These are phyloP conservation scores for Leptographium wingfieldii DNA, from an alignment of 2,329 filamentous ascomycete species.

Conservation along the genomic window DNA sequence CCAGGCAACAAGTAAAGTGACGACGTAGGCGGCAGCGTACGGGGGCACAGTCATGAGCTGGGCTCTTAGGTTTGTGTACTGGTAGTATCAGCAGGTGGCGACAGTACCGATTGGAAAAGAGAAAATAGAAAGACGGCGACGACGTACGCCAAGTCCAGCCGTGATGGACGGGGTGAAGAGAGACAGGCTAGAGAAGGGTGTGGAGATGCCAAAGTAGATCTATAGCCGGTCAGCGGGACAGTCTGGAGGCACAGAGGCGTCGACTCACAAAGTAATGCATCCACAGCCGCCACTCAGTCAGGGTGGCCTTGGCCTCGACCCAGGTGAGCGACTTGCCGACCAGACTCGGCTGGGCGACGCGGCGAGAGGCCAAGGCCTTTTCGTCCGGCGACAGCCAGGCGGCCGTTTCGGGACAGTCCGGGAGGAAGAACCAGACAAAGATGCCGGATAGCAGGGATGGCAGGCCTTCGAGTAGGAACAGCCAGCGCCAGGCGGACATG, in stretches of 20 bases:
- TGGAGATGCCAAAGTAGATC: constrained; percentile 14
- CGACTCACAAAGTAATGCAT: constrained; percentile 41
- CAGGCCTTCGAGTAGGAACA: constrained; percentile 38
- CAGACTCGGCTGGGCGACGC: constrained; percentile 32
- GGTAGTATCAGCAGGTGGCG: neutral
- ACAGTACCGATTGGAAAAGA: neutral
- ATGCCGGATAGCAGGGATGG: constrained; percentile 41
- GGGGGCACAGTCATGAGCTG: constrained; percentile 58
- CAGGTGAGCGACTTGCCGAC: constrained; percentile 50
- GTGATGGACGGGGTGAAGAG: constrained; percentile 48
- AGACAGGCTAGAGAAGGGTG: constrained; percentile 23
- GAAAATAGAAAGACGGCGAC: neutral
- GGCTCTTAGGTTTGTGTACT: constrained; percentile 29
- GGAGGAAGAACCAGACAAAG: constrained; percentile 46
- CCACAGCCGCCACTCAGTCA: constrained; percentile 54
- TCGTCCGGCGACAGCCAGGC: constrained; percentile 49
- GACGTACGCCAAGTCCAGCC: constrained; percentile 16
- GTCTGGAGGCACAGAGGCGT: neutral
- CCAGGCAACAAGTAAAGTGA: constrained; percentile 23
- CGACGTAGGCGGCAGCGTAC: constrained; percentile 38
- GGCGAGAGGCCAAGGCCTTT: constrained; percentile 36
- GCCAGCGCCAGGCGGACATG: constrained; percentile 59
- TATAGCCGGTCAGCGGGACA: constrained; percentile 17
- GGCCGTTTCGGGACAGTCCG: constrained; percentile 54
- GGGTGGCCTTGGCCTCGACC: constrained; percentile 55